A percentile compares a stretch with the other conserved stretches of the same genome.
phyloP scores from a whole-genome alignment of 805 yeast species.

The Ogataea wickerhamii region DNA sequence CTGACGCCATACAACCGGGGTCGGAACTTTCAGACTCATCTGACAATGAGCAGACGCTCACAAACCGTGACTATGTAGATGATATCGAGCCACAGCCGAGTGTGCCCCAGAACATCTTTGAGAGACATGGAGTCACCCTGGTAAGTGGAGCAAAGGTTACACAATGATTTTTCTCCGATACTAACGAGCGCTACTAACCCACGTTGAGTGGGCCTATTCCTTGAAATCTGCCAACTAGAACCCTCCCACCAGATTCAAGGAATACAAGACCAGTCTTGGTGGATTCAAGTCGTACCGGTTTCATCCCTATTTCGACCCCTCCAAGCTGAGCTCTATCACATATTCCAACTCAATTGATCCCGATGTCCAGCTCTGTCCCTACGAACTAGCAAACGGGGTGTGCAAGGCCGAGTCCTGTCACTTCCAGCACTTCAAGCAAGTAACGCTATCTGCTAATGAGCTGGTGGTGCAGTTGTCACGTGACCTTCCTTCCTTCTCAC shows the following conservation, averaged over 20 bases:
- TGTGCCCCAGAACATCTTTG: conserved; percentile 4
- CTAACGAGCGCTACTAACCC: not conserved
- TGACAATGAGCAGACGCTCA: conserved; percentile 4
- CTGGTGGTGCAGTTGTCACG: conserved; percentile 10
- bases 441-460: conserved; percentile 9
- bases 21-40: conserved; percentile 7
- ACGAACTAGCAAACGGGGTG: conserved; percentile 13
- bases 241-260: conserved; percentile 10
- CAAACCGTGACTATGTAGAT: conserved; percentile 9
- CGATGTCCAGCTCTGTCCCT: conserved; percentile 13
- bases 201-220: not conserved
- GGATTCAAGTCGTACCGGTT: conserved; percentile 17
- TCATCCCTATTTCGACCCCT: conserved; percentile 16
- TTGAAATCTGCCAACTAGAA: conserved; percentile 4
- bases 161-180: not conserved
- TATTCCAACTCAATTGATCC: conserved; percentile 16
- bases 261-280: conserved; percentile 12
- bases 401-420: conserved; percentile 12
- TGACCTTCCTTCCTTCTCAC: conserved; percentile 12
- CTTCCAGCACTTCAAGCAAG: conserved; percentile 16
- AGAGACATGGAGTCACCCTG: conserved; percentile 6
- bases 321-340: conserved; percentile 16
- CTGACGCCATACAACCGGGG: conserved; percentile 4
- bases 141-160: conserved; percentile 6
- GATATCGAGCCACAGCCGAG: conserved; percentile 1